phyloP scores from a whole-genome alignment of 768 basidiomycete species.

The Mycena capillaripes region DNA sequence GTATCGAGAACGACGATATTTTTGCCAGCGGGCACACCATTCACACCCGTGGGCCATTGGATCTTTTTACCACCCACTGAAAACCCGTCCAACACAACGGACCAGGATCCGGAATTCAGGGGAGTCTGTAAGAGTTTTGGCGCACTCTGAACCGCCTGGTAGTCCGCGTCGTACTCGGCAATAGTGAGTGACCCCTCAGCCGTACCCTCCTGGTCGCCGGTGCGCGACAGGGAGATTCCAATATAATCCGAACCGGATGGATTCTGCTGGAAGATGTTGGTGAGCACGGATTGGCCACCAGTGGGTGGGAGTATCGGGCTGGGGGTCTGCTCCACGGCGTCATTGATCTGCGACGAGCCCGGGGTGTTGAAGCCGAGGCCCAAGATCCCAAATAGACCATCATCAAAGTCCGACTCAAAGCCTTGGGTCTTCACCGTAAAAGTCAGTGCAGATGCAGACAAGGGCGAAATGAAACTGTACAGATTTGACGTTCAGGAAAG shows the following conservation, averaged over 20 bases:
- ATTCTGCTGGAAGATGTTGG: conserved; percentile 27
- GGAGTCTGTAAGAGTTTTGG: conserved; percentile 22
- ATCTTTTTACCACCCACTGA: conserved; percentile 25
- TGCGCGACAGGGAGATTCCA: conserved; percentile 29
- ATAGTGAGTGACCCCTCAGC: conserved; percentile 32
- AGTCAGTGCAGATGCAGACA: too few relatives aligned
- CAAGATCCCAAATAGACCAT: too few relatives aligned
- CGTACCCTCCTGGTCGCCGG: conserved; percentile 20
- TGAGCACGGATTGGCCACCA: not conserved
- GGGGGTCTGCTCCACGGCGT: too few relatives aligned
- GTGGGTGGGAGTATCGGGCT: too few relatives aligned
- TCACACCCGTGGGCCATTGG: not conserved
- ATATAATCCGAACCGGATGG: conserved; percentile 13
- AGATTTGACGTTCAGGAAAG: too few relatives aligned
- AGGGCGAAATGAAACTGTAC: too few relatives aligned
- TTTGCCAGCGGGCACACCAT: not conserved
- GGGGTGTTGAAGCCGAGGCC: too few relatives aligned
- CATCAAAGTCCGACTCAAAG: too few relatives aligned
- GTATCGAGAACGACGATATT: conserved; percentile 5
- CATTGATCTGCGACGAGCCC: too few relatives aligned
- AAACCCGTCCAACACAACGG: conserved; percentile 4
- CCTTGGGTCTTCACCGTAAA: too few relatives aligned
- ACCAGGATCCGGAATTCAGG: conserved; percentile 8
- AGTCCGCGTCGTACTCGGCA: conserved; percentile 21
- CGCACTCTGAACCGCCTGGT: conserved; percentile 19